A percentile compares a stretch with the other conserved stretches of the same genome.
These are phyloP conservation scores for Musa troglodytarum DNA, from an alignment of 176 grass and related monocot genomes.

Conservation along the genomic window DNA sequence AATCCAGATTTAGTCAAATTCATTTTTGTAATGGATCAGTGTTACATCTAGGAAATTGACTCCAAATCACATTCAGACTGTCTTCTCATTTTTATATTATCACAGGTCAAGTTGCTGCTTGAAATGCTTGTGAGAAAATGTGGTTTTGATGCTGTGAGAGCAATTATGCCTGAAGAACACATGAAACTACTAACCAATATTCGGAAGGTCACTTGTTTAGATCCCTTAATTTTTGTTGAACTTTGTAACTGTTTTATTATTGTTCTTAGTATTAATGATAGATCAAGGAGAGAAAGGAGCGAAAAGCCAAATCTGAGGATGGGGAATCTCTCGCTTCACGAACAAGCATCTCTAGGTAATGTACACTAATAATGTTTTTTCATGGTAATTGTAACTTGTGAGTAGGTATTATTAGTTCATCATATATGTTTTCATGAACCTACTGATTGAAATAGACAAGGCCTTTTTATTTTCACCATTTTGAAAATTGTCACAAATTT, in stretches of 20 bases:
- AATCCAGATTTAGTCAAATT: background rate
- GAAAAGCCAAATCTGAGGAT: conserved; percentile 60
- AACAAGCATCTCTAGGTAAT: conserved; percentile 64
- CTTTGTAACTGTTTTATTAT: background rate
- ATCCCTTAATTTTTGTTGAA: background rate
- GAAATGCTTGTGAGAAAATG: conserved; percentile 96
- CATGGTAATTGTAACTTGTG: background rate
- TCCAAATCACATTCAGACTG: background rate
- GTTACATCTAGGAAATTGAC: background rate
- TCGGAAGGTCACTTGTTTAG: conserved; percentile 51
- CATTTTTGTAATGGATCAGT: background rate
- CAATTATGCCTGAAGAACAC: conserved; percentile 91
- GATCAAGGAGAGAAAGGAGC: conserved; percentile 75
- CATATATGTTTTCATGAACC: too few species aligned
- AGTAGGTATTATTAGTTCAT: too few species aligned
- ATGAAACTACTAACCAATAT: conserved; percentile 90
- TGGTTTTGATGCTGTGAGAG: conserved; percentile 87
- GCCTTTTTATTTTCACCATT: too few species aligned
- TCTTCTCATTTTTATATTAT: background rate
- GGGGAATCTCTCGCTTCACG: conserved; percentile 50
- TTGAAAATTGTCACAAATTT: too few species aligned
- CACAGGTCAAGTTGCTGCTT: conserved; percentile 74
- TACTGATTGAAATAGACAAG: too few species aligned
- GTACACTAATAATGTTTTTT: background rate
- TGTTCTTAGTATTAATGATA: conserved; percentile 23